Conservation (phyloP, 306 rosid genomes). For the Rosa lucieae region DNA sequence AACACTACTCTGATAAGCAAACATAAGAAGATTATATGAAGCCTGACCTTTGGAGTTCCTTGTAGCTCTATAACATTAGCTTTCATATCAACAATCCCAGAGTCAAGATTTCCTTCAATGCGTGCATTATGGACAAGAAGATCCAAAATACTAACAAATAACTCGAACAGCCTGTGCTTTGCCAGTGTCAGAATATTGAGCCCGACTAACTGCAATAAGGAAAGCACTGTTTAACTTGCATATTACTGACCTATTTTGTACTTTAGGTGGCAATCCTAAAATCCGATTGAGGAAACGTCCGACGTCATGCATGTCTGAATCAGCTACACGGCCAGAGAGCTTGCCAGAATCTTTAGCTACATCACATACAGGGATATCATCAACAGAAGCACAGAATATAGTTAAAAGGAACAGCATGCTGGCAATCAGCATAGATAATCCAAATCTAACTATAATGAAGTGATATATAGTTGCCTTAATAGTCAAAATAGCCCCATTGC, state of each 20-base stretch:
- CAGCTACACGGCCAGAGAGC: slow-evolving; percentile 75
- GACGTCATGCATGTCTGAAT: slow-evolving; percentile 95
- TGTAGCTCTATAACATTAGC: slow-evolving; percentile 80
- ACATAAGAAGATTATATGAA: slow-evolving; percentile 15
- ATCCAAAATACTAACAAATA: slow-evolving; percentile 88
- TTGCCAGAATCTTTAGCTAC: slow-evolving; percentile 73
- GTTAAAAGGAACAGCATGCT: not conserved
- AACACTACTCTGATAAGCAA: not conserved
- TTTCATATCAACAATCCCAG: slow-evolving; percentile 94
- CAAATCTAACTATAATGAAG: not conserved
- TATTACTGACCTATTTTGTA: slow-evolving; percentile 80
- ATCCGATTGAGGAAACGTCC: slow-evolving; percentile 97
- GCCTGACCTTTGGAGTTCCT: slow-evolving; percentile 88
- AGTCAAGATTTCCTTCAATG: slow-evolving; percentile 93
- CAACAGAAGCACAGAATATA: slow-evolving; percentile 19
- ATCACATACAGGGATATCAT: slow-evolving; percentile 28
- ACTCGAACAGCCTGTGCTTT: slow-evolving; percentile 73
- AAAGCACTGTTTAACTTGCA: slow-evolving; percentile 24
- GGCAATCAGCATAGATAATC: not conserved
- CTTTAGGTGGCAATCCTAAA: slow-evolving; percentile 87
- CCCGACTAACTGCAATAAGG: slow-evolving; percentile 26
- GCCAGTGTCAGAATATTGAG: slow-evolving; percentile 33
- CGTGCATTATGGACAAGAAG: slow-evolving; percentile 93
- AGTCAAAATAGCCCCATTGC: not conserved
- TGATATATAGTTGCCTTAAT: not conserved